Base-by-base conservation (phyloP, 1,139 yeast genomes). In the Pichia sp. region DNA sequence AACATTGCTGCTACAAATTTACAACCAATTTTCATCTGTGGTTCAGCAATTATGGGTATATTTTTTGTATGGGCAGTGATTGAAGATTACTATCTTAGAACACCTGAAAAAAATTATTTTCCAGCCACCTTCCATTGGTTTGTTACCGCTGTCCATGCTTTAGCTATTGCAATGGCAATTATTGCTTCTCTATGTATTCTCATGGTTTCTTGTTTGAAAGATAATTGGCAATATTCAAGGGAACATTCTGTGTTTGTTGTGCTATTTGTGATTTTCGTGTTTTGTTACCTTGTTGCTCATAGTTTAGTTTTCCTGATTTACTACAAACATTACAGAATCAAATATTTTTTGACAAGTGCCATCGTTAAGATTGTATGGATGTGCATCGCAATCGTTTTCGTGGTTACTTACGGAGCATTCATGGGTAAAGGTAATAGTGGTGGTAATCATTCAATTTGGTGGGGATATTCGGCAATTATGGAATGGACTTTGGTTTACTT, bases 401-500 rank as follows among this genome's bases (percentile, higher is more conserved):
- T 93, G 4, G 64, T 82, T 24, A 69, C 76, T 33, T 89, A 86
- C 54, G 91, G 78, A 12, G 71, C 62, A 2, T 62, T 66, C 41
- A 63, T 69, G 71, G 51, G 57, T 9, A 40, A 43, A 1, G 69
- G 65, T 31, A 45, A 64, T 10, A 62, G 68, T 30, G 62, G 42
- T 12, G 56, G 59, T 21, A 45, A 45, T 14, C 31, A 31, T 15
- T 53, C 60, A 4, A 39, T 34, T 20, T 40, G 45, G 28, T 57
- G 59, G 59, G 61, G 68, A 14, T 63, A 71, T 40, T 70, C 78
- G 20, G 84, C 76, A 3, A 64, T 84, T 1, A 79, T 83, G 59
- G 97, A 89, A 61, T 89, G 97, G 96, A 56, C 77, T 8, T 63
- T 88, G 35, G 79, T 89, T 7, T 89, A 80, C 63, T 81, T 85